phyloP scores from a whole-genome alignment of 345 rosid species.

The Lumnitzera littorea region DNA sequence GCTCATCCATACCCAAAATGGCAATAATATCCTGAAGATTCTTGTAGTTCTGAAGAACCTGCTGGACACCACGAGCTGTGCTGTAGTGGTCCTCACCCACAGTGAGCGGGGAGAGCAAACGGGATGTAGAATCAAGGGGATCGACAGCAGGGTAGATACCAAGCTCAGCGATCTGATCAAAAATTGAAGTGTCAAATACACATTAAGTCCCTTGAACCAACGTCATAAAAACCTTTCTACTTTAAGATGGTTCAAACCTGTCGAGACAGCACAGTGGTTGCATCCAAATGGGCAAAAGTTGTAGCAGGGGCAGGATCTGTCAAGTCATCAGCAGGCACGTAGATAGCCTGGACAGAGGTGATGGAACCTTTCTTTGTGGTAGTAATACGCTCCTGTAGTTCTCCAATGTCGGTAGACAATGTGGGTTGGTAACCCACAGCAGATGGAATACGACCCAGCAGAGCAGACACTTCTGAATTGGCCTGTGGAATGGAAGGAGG shows the following conservation, averaged over 20 bases:
- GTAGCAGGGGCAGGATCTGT: constrained; percentile 99
- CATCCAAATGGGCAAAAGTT: constrained; percentile 98
- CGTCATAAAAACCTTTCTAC: background rate
- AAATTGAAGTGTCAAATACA: background rate
- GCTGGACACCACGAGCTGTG: constrained; percentile 98
- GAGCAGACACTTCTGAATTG: constrained; percentile 97
- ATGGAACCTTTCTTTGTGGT: constrained; percentile 99
- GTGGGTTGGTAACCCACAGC: constrained; percentile 99
- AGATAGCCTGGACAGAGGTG: constrained; percentile 97
- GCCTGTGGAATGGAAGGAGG: constrained; percentile 39
- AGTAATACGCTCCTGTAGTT: constrained; percentile 97
- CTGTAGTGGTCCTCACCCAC: constrained; percentile 92
- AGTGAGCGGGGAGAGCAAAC: constrained; percentile 95
- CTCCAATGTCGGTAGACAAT: constrained; percentile 97
- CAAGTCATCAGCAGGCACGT: constrained; percentile 99
- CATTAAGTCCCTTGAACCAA: too few relatives aligned
- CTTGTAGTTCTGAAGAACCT: constrained; percentile 97
- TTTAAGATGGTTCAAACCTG: constrained; percentile 39
- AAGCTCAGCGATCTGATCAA: constrained; percentile 77
- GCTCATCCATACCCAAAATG: constrained; percentile 99
- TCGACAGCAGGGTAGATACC: constrained; percentile 99
- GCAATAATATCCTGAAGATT: constrained; percentile 99
- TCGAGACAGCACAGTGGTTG: constrained; percentile 94
- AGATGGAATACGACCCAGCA: constrained; percentile 99
- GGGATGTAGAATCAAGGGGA: constrained; percentile 96